Conservation (phyloP, 208 protist genomes). For the Trypanosoma congolense region DNA sequence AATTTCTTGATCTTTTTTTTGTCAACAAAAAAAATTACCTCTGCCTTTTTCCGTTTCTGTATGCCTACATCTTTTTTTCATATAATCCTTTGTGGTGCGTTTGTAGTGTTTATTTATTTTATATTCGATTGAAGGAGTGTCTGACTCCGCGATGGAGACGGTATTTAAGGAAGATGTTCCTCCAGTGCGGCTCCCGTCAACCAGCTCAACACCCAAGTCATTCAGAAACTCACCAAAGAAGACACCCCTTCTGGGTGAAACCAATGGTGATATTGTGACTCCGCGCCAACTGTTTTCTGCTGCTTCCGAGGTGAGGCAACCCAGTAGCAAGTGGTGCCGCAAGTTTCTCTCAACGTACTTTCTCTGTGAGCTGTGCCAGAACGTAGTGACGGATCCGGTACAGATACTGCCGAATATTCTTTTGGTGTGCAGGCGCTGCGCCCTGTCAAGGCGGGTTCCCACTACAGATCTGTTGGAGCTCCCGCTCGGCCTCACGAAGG, state of each 20-base stretch:
- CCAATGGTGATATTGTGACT: background rate
- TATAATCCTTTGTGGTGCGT: no score
- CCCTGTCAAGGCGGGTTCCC: conserved; percentile 13
- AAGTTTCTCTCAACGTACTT: conserved; percentile 39
- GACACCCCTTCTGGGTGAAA: background rate
- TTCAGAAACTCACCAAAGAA: conserved; percentile 8
- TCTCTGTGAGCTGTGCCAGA: conserved; percentile 41
- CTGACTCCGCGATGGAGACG: conserved; percentile 17
- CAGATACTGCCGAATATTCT: conserved; percentile 31
- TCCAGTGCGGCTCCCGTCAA: conserved; percentile 10
- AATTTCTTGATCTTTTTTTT: no score
- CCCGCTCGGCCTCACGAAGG: conserved; percentile 23
- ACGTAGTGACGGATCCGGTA: conserved; percentile 45
- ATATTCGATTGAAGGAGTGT: conserved; percentile 6
- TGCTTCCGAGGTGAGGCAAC: background rate
- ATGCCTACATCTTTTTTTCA: no score
- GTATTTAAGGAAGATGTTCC: conserved; percentile 9
- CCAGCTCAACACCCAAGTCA: conserved; percentile 17
- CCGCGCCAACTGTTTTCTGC: background rate
- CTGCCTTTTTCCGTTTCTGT: no score
- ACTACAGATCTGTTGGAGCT: conserved; percentile 26
- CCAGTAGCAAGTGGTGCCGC: conserved; percentile 18
- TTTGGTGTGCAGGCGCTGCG: conserved; percentile 54
- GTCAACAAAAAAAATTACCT: no score
- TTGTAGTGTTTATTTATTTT: conserved; percentile 11